Evolutionary conservation across 768 basidiomycete species (phyloP), one percentile per base, ranked within the genome.

Genomic region (Suillus hirtellus): DNA sequence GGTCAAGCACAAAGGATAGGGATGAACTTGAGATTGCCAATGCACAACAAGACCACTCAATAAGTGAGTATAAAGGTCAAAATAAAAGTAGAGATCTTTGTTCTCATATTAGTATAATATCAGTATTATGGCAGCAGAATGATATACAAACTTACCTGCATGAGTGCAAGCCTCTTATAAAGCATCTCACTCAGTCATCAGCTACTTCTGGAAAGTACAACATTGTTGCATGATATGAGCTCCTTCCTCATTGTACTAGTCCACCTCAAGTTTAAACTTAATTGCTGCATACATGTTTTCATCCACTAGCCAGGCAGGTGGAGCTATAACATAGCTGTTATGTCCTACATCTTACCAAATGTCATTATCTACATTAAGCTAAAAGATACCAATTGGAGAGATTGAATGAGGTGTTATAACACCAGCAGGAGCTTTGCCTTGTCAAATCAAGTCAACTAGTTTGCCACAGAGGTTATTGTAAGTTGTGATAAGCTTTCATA

Each of bases 341-440:
- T 78, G 65, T 1, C 75, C 75, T 60, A 68, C 24, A 60, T 77
- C 73, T 53, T 76, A 69, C 76, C 77, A 79, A 15, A 78, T 76
- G 21, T 67, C 65, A 65, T 76, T 73, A 66, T 78, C 77, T 34
- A 79, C 73, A 66, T 78, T 74, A 1, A 79, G 66, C 1, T 64
- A 59, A 43, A 72, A 79, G 3, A 79, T 50, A 1, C 66, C 64
- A 11, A 67, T 58, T 3, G 24, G 34, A 4, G 68, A 61, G 42
- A 78, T 74, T 2, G 56, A 56, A 12, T 59, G 44, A 14, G 76
- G 77, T 1, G 66, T 60, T 7, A 69, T 27, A 2, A 71, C 70
- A 21, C 69, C 64, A 0, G 38, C 31, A 6, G 76, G 75, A 6
- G 75, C 75, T 27, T 68, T 62, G 19, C 59, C 34, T 3, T 52